Conservation (phyloP, 371 early-diverging fungal genomes). For the Mortierella sp. region DNA sequence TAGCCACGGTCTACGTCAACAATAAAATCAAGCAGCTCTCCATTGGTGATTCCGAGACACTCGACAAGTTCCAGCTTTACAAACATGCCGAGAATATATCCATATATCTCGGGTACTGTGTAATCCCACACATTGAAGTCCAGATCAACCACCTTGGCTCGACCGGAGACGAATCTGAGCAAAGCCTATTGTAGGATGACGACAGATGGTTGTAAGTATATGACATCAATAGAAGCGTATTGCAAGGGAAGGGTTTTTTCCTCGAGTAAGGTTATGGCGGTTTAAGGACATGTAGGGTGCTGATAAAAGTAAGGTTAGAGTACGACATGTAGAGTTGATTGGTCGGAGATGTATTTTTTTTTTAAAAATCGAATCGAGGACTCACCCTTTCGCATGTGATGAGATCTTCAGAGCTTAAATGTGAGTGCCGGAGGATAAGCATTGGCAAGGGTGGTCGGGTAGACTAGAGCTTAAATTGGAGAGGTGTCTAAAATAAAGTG, state of each 20-base stretch:
- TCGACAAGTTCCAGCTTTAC: slow-evolving; percentile 69
- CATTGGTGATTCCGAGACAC: slow-evolving; percentile 69
- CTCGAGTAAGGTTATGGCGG: not conserved
- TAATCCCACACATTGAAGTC: slow-evolving; percentile 78
- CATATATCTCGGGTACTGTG: slow-evolving; percentile 77
- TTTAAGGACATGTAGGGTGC: not conserved
- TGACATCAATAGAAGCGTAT: slow-evolving; percentile 2
- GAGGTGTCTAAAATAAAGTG: not conserved
- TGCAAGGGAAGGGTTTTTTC: not conserved
- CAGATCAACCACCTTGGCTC: slow-evolving; percentile 56
- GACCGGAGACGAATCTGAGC: slow-evolving; percentile 40
- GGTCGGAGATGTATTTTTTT: slow-evolving; percentile 4
- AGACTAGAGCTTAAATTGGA: slow-evolving; percentile 1
- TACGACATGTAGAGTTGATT: not conserved
- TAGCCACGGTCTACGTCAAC: slow-evolving; percentile 87
- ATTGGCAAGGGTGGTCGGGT: slow-evolving; percentile 10
- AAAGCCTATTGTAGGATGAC: slow-evolving; percentile 25
- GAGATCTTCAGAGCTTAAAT: slow-evolving; percentile 47
- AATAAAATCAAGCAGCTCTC: slow-evolving; percentile 82
- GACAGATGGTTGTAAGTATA: not conserved
- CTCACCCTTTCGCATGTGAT: slow-evolving; percentile 52
- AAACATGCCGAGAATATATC: slow-evolving; percentile 78
- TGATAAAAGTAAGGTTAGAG: not conserved
- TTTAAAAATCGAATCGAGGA: slow-evolving; percentile 1
- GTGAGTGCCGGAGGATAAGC: slow-evolving; percentile 53